phyloP scores from a whole-genome alignment of 108 stramenopile genomes.

The Schizochytrium sp. region DNA sequence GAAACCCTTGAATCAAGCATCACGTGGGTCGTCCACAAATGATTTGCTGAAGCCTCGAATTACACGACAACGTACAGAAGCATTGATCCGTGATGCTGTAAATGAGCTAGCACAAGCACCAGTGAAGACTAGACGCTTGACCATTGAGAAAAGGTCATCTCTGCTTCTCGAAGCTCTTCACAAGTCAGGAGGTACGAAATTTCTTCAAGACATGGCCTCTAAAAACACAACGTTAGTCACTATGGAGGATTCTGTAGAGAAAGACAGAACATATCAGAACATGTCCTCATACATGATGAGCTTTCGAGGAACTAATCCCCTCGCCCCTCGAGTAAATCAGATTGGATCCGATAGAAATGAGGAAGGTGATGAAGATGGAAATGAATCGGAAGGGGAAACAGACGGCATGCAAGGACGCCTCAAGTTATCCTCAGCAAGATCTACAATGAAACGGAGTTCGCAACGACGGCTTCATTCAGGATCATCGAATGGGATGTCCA shows the following conservation, averaged over 20 bases:
- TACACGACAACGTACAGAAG: neutral
- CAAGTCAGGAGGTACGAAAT: neutral
- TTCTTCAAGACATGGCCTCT: neutral
- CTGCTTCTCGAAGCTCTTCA: neutral
- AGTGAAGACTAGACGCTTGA: neutral
- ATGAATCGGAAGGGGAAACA: neutral
- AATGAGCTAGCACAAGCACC: slow-evolving; percentile 8
- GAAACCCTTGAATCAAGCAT: neutral
- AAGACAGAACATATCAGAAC: too few relatives aligned
- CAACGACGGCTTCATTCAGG: too few relatives aligned
- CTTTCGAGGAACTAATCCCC: too few relatives aligned
- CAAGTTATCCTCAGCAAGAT: too few relatives aligned
- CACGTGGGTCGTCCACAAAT: neutral
- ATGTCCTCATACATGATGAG: too few relatives aligned
- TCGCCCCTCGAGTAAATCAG: too few relatives aligned
- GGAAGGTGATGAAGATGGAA: neutral
- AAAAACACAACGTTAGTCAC: slow-evolving; percentile 7
- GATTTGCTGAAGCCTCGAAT: neutral
- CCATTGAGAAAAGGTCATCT: slow-evolving; percentile 4
- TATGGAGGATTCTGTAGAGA: neutral
- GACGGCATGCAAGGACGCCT: neutral
- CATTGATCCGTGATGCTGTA: neutral
- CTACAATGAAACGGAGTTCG: too few relatives aligned
- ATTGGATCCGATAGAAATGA: neutral
- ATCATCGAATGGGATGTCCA: too few relatives aligned